Percentiles rank a stretch among this genome's conserved stretches.
Conservation (phyloP, 352 stramenopile genomes). For the Phytophthora niederhauseri region DNA sequence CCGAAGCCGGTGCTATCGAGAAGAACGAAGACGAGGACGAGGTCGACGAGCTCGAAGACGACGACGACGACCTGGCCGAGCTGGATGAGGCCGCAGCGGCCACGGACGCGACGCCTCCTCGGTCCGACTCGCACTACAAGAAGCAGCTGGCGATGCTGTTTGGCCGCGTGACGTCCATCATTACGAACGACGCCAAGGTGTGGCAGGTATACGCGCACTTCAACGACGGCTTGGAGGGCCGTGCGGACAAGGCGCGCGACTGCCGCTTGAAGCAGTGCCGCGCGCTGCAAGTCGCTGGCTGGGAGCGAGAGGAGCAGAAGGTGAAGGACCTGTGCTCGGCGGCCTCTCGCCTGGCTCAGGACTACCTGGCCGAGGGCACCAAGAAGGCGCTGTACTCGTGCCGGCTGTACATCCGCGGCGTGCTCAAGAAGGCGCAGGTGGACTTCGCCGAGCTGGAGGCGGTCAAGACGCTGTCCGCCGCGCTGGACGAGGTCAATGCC, state of each 20-base stretch:
- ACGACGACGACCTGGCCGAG: conserved; percentile 56
- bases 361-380: conserved; percentile 73
- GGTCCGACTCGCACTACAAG: conserved; percentile 69
- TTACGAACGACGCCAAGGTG: conserved; percentile 79
- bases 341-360: conserved; percentile 56
- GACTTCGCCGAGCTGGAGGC: conserved; percentile 62
- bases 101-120: conserved; percentile 53
- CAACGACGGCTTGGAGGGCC: conserved; percentile 63
- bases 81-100: conserved; percentile 53
- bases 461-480: conserved; percentile 50
- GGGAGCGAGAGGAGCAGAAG: conserved; percentile 63
- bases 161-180: conserved; percentile 75
- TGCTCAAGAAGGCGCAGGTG: conserved; percentile 81
- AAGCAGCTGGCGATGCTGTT: conserved; percentile 82
- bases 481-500: conserved; percentile 59
- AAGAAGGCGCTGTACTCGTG: conserved; percentile 84
- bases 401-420: conserved; percentile 72
- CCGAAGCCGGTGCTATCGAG: conserved; percentile 30
- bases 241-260: conserved; percentile 74
- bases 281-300: conserved; percentile 68
- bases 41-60: conserved; percentile 31
- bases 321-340: conserved; percentile 68
- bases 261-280: conserved; percentile 83
- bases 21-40: conserved; percentile 36
- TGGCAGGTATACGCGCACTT: conserved; percentile 88